phyloP scores from a whole-genome alignment of 202 grass and related monocot species.

The Eragrostis tef region DNA sequence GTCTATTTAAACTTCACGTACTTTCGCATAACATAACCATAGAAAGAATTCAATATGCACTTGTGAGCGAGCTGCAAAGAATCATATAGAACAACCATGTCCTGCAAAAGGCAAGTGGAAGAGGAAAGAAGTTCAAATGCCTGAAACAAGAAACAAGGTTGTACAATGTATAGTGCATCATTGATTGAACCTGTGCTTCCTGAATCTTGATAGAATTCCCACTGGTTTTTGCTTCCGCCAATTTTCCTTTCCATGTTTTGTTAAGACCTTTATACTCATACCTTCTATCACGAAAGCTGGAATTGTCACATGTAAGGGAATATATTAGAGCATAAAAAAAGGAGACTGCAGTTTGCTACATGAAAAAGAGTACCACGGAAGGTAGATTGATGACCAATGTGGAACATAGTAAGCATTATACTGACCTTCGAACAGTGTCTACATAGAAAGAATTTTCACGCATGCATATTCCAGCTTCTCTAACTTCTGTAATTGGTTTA shows the following conservation, averaged over 20 bases:
- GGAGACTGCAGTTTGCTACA: conserved; percentile 18
- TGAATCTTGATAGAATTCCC: conserved; percentile 97
- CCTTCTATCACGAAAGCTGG: conserved; percentile 97
- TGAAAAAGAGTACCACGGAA: conserved; percentile 22
- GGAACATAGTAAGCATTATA: conserved; percentile 38
- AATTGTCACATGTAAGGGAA: conserved; percentile 45
- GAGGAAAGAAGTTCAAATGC: conserved; percentile 39
- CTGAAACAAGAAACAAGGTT: conserved; percentile 25
- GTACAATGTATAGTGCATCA: conserved; percentile 34
- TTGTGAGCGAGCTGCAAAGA: conserved; percentile 98
- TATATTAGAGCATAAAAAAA: conserved; percentile 41
- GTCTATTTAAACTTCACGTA: conserved; percentile 54
- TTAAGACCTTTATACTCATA: conserved; percentile 99
- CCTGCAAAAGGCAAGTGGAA: conserved; percentile 61
- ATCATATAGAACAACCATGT: conserved; percentile 98
- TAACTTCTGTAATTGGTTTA: conserved; percentile 93
- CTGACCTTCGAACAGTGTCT: conserved; percentile 90
- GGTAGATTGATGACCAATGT: conserved; percentile 12
- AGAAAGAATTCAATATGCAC: conserved; percentile 99
- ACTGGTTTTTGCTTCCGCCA: conserved; percentile 77
- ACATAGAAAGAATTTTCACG: conserved; percentile 99
- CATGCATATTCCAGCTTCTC: conserved; percentile 99
- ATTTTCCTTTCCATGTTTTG: conserved; percentile 95
- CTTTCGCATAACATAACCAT: conserved; percentile 99
- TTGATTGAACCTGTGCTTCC: conserved; percentile 78